Conservation (phyloP, 2,329 filamentous ascomycete species). For the Pestalotiopsis sp. region DNA sequence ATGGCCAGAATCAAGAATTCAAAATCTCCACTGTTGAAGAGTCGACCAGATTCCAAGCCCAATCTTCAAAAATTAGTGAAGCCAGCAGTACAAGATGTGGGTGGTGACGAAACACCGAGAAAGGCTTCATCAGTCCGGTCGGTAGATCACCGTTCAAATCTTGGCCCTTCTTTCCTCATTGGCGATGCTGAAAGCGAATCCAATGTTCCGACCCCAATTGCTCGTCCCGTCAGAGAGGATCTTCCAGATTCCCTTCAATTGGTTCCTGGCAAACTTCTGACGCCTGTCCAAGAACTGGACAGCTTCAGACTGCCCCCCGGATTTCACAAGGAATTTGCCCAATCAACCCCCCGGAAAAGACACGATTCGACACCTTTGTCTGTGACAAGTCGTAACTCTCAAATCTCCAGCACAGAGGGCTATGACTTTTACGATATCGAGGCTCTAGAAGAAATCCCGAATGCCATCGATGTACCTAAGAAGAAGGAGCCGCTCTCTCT, state of each 20-base stretch:
- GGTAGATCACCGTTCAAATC: constrained; percentile 31
- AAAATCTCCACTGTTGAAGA: constrained; percentile 15
- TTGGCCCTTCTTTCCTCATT: constrained; percentile 49
- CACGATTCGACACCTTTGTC: constrained; percentile 56
- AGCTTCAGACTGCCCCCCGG: constrained; percentile 54
- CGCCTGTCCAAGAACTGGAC: constrained; percentile 53
- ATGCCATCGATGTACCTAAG: constrained; percentile 56
- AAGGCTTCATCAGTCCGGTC: constrained; percentile 33
- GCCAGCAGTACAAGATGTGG: constrained; percentile 20
- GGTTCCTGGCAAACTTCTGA: constrained; percentile 39
- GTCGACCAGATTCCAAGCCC: constrained; percentile 17
- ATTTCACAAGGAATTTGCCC: constrained; percentile 34
- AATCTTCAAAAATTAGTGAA: constrained; percentile 18
- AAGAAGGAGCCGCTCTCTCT: constrained; percentile 40
- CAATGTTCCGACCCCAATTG: constrained; percentile 63
- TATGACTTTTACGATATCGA: constrained; percentile 70
- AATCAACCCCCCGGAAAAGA: constrained; percentile 43
- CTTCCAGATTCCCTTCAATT: constrained; percentile 25
- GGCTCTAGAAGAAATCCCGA: constrained; percentile 41
- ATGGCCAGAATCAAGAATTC: constrained; percentile 35
- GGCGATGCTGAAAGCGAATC: constrained; percentile 66
- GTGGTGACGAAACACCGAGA: constrained; percentile 27
- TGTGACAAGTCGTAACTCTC: constrained; percentile 52
- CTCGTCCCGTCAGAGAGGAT: constrained; percentile 49
- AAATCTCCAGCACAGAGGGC: constrained; percentile 59